Base-by-base conservation (phyloP, 257 asterid species). In the Ilex asprella region DNA sequence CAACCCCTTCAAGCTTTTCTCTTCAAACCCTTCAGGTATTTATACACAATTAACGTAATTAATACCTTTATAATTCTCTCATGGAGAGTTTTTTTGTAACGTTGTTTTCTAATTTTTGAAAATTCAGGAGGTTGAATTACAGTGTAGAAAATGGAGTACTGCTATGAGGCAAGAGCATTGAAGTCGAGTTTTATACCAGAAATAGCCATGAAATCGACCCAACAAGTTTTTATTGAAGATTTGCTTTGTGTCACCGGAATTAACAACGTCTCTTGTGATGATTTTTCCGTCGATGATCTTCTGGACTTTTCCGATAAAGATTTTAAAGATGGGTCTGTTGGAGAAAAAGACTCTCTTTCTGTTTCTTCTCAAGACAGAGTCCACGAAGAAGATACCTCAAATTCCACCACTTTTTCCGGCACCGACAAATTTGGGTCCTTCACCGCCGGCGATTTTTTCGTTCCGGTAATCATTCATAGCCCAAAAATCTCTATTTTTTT, bases 231-330 rank as follows among this genome's bases (percentile, higher is more conserved):
- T 14, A 65, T 73, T 76, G 96, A 85, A 51, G 95, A 87, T 75
- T 88, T 79, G 53, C 85, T 86, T 85, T 78, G 85, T 70, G 73
- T 82, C 46, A 55, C 88, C 55, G 89, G 86, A 12, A 70, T 81
- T 21, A 85, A 79, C 78, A 67, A 21, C 80, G 94, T 57, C n/a
- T 54, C 70, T 2, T 56, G 69, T 52, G 96, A 94, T 54, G 99
- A 94, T 78, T 94, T 94, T 66, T 89, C 96, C 29, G 95, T 94
- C 13, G 99, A 94, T 50, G 99, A 94, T 67, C 96, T 94, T 16
- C 88, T 94, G 47, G 96, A 93, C 61, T 88, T 93, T 70, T 73
- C 97, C 56, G 96, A 82, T 6, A 82, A 86, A 44, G 89, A 82
- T 29, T 81, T 83, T 68, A 81, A 76, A 62, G 95, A 79, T 0